A percentile compares a stretch with the other conserved stretches of the same genome.
phyloP scores from a whole-genome alignment of 2,329 filamentous ascomycete species.

The Trichoderma sp. region DNA sequence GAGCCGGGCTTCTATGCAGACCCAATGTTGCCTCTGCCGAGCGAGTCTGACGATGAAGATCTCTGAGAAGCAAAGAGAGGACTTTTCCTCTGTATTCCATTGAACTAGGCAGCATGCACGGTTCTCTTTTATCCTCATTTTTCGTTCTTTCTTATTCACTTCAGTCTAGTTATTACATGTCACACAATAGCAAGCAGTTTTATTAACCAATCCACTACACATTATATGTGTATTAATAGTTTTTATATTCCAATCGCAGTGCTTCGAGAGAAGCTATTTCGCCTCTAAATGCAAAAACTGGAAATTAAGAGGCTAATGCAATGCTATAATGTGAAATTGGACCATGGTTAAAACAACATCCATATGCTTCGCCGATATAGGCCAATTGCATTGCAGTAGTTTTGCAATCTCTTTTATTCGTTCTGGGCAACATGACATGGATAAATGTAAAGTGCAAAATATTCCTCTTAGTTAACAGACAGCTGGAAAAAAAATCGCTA shows the following conservation, averaged over 20 bases:
- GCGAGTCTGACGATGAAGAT: background rate
- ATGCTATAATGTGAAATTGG: background rate
- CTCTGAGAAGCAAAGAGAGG: background rate
- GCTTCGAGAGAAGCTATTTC: too few species aligned
- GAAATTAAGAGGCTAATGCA: background rate
- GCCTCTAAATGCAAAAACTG: background rate
- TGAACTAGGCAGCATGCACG: background rate
- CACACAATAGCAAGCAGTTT: background rate
- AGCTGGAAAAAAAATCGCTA: background rate
- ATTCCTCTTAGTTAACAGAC: background rate
- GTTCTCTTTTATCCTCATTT: background rate
- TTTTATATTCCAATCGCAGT: too few species aligned
- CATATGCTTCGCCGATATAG: too few species aligned
- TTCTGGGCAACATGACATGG: background rate
- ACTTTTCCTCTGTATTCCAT: background rate
- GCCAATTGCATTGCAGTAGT: too few species aligned
- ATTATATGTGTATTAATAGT: background rate
- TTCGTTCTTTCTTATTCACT: background rate
- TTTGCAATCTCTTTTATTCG: background rate
- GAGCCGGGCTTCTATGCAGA: background rate
- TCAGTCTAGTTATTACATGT: background rate
- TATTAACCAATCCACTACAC: background rate
- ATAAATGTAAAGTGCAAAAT: background rate
- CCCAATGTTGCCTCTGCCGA: background rate
- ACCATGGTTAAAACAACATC: too few species aligned